Conservation (phyloP, 768 basidiomycete species). For the Lactifluus volemus region DNA sequence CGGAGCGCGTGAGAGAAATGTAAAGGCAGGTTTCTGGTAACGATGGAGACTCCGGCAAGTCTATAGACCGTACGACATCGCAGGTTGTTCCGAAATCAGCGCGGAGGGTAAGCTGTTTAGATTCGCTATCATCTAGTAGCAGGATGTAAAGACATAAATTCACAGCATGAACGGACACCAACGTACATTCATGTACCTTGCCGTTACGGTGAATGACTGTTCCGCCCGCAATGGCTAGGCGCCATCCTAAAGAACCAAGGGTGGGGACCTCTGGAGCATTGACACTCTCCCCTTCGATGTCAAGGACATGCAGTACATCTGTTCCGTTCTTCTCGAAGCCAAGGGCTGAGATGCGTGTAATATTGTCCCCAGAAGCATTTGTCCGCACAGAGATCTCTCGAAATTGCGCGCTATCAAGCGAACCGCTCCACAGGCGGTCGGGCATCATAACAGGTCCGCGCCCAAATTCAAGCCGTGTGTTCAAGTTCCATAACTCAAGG, state of each 20-base stretch:
- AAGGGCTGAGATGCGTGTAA: constrained; percentile 8
- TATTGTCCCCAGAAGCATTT: background rate
- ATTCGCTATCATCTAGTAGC: constrained; percentile 1
- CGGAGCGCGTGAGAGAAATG: constrained; percentile 12
- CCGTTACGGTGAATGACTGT: constrained; percentile 5
- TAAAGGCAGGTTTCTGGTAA: background rate
- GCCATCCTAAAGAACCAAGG: constrained; percentile 24
- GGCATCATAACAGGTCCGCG: constrained; percentile 55
- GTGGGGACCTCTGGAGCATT: background rate
- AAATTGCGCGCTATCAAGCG: constrained; percentile 9
- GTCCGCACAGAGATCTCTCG: constrained; percentile 13
- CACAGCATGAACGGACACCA: background rate
- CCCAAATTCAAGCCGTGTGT: constrained; percentile 51
- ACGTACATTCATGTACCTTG: constrained; percentile 15
- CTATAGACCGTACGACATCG: constrained; percentile 1
- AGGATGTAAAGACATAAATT: background rate
- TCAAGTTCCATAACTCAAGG: constrained; percentile 61
- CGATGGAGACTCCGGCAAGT: background rate
- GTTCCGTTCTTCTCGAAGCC: constrained; percentile 1
- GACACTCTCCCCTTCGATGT: background rate
- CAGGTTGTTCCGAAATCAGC: constrained; percentile 12
- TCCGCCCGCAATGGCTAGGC: constrained; percentile 21
- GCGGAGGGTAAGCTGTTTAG: background rate
- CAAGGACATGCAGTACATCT: constrained; percentile 11
- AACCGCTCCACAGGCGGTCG: constrained; percentile 28